These are phyloP conservation scores for Pyrenophora seminiperda DNA, from an alignment of 2,329 filamentous ascomycete species.

Conservation along the genomic window DNA sequence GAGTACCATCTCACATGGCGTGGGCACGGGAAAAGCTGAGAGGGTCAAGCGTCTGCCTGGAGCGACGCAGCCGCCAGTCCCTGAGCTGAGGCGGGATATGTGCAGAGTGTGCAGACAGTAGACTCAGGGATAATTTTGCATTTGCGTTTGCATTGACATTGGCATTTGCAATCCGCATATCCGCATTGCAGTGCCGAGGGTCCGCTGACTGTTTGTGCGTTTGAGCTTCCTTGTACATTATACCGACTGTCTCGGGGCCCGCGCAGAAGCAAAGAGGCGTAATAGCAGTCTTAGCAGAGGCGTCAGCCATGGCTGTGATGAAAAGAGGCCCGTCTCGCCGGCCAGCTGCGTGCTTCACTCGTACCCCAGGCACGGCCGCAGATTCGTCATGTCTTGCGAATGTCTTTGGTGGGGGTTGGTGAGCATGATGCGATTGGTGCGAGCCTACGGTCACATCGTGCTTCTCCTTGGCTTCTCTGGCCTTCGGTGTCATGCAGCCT, in stretches of 20 bases:
- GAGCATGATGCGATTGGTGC: slow-evolving; percentile 31
- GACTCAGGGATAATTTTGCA: not conserved
- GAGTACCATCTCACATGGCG: slow-evolving; percentile 13
- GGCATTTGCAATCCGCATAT: too few species aligned
- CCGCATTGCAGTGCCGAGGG: not conserved
- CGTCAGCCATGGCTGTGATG: slow-evolving; percentile 4
- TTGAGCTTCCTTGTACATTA: too few species aligned
- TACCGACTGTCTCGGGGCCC: slow-evolving; percentile 4
- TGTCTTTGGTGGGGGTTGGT: slow-evolving; percentile 19
- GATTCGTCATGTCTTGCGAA: slow-evolving; percentile 37
- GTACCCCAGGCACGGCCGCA: not conserved
- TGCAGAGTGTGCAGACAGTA: slow-evolving; percentile 18
- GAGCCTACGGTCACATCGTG: slow-evolving; percentile 18
- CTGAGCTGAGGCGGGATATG: slow-evolving; percentile 13
- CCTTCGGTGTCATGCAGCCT: slow-evolving; percentile 4
- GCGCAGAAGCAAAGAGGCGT: too few species aligned
- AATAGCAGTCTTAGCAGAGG: slow-evolving; percentile 1
- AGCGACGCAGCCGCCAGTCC: slow-evolving; percentile 37
- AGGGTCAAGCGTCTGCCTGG: slow-evolving; percentile 27
- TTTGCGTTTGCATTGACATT: not conserved
- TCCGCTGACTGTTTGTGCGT: slow-evolving; percentile 4
- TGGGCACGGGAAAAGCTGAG: slow-evolving; percentile 8
- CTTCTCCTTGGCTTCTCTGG: slow-evolving; percentile 6
- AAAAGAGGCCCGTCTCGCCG: not conserved
- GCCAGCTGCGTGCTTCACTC: slow-evolving; percentile 1